Conservation (phyloP, 1,284 basidiomycete genomes). For the Dichomitus squalens region DNA sequence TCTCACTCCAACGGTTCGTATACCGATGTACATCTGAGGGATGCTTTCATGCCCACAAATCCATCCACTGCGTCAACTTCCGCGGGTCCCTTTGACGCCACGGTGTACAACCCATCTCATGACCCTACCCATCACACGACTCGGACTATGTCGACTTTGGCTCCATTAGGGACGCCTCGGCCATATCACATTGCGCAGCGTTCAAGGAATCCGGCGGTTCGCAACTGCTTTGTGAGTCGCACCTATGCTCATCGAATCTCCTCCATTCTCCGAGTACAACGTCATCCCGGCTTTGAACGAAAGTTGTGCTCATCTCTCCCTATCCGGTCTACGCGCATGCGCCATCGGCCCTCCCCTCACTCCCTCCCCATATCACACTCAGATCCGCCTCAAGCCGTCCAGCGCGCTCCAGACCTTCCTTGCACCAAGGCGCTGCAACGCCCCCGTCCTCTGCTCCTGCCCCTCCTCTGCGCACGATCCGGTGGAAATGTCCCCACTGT, state of each 20-base stretch:
- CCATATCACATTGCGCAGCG: too few species aligned
- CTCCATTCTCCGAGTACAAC: background rate
- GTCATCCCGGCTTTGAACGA: background rate
- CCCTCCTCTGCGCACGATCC: background rate
- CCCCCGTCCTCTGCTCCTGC: background rate
- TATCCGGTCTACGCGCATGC: background rate
- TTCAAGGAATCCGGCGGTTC: background rate
- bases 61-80: too few species aligned
- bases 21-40: too few species aligned
- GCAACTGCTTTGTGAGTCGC: background rate
- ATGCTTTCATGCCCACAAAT: too few species aligned
- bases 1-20: too few species aligned
- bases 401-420: background rate
- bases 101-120: too few species aligned
- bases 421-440: background rate
- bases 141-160: too few species aligned
- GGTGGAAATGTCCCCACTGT: constrained; percentile 15
- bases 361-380: background rate
- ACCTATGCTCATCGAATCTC: background rate
- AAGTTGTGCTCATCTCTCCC: background rate
- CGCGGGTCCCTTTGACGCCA: too few species aligned
- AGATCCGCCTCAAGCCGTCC: background rate
- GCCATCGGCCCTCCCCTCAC: background rate
- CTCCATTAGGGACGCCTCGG: too few species aligned
- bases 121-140: too few species aligned